Conservation (phyloP, 495 filamentous ascomycete species). For the Chaetomium fimeti region DNA sequence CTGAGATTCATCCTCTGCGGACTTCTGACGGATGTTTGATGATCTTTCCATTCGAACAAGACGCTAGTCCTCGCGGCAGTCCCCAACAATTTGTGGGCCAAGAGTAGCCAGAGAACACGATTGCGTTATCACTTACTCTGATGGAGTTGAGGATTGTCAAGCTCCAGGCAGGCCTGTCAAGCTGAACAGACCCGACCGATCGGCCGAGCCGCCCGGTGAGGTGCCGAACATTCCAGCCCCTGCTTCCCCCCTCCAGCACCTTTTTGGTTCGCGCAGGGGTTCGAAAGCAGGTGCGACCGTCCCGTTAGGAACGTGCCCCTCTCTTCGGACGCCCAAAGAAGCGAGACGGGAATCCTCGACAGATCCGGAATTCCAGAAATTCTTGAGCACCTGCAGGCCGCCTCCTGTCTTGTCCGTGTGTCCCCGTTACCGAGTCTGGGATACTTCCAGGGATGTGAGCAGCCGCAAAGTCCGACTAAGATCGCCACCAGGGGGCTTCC, state of each 20-base stretch:
- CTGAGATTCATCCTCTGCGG: neutral
- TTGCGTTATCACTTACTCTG: neutral
- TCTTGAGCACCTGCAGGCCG: neutral
- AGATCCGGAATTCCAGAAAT: neutral
- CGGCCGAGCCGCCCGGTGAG: slow-evolving; percentile 2
- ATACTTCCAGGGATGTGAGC: neutral
- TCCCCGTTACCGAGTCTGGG: neutral
- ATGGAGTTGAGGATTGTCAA: neutral
- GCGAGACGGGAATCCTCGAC: neutral
- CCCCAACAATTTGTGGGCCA: no score
- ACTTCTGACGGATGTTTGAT: neutral
- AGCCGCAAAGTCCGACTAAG: neutral
- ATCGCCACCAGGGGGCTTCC: slow-evolving; percentile 5
- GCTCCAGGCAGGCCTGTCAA: slow-evolving; percentile 9
- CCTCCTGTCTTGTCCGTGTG: no score
- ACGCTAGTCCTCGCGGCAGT: neutral
- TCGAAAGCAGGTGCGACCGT: neutral
- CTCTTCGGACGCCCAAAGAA: neutral
- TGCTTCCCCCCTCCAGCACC: neutral
- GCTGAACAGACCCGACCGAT: slow-evolving; percentile 8
- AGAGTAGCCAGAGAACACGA: no score
- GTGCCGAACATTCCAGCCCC: slow-evolving; percentile 8
- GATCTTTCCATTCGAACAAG: neutral
- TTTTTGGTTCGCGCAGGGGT: neutral
- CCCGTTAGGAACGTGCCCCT: neutral